Evolutionary conservation across 495 filamentous ascomycete genomes (phyloP).

Genomic region (Darksidea phi): DNA sequence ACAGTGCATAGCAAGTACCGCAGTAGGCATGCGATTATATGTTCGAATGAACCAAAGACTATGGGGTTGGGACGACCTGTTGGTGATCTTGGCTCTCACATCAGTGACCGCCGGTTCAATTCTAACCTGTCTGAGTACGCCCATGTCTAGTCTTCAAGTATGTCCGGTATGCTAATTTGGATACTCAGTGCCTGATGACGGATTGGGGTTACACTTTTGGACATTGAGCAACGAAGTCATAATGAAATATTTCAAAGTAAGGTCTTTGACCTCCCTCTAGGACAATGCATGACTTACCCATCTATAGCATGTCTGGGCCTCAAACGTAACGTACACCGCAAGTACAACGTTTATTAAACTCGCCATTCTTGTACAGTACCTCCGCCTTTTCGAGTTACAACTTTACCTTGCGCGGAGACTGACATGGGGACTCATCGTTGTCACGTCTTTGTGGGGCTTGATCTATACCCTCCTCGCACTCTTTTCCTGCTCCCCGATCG

Average conservation of each 20-base stretch:
- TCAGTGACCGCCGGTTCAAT: conserved; percentile 10
- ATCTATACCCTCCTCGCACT: conserved; percentile 29
- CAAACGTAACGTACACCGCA: conserved; percentile 28
- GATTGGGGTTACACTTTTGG: conserved; percentile 30
- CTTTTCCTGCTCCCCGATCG: conserved; percentile 28
- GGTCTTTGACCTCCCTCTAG: neutral
- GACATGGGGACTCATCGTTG: conserved; percentile 9
- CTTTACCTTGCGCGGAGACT: conserved; percentile 1
- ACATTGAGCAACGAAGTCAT: conserved; percentile 7
- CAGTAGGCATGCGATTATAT: conserved; percentile 22
- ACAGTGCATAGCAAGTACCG: conserved; percentile 23
- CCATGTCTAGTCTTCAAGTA: neutral
- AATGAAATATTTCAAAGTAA: conserved; percentile 25
- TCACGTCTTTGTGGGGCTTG: conserved; percentile 21
- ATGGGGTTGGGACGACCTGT: conserved; percentile 32
- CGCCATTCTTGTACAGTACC: conserved; percentile 33
- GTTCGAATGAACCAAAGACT: conserved; percentile 12
- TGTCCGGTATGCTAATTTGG: neutral
- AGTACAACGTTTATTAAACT: conserved; percentile 34
- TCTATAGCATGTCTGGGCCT: conserved; percentile 23
- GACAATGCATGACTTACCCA: neutral
- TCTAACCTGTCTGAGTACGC: conserved; percentile 32
- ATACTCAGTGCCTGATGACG: conserved; percentile 20
- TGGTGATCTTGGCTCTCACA: conserved; percentile 28
- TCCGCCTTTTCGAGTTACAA: conserved; percentile 29